A percentile compares a stretch with the other conserved stretches of the same genome.
Conservation (phyloP, 1,284 basidiomycete species). For the Violaceomyces palustris region DNA sequence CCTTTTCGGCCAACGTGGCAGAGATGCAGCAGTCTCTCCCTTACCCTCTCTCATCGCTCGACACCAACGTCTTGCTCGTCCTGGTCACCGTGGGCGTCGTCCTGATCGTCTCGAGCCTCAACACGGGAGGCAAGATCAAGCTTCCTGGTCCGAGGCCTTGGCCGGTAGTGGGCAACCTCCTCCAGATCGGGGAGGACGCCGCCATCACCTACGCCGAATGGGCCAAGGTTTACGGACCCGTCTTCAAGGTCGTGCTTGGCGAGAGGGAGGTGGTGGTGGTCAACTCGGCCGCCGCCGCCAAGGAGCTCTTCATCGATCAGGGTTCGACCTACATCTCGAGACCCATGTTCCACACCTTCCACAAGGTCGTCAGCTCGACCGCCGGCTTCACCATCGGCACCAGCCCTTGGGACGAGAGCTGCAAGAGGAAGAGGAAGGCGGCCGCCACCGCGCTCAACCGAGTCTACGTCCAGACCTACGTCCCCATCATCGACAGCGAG, state of each 20-base stretch:
- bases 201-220: constrained; percentile 22
- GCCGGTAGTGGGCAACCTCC: constrained; percentile 24
- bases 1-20: no score
- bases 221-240: constrained; percentile 17
- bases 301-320: constrained; percentile 24
- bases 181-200: constrained; percentile 22
- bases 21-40: no score
- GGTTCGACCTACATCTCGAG: constrained; percentile 29
- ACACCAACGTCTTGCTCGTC: no score
- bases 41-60: no score
- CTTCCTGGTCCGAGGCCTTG: constrained; percentile 16
- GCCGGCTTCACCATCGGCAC: constrained; percentile 29
- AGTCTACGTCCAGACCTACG: constrained; percentile 17
- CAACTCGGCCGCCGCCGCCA: constrained; percentile 20
- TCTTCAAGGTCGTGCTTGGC: constrained; percentile 24
- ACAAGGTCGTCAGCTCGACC: constrained; percentile 25
- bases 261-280: constrained; percentile 23
- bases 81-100: no score
- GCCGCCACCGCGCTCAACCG: constrained; percentile 29
- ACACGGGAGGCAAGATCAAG: constrained; percentile 10
- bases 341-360: constrained; percentile 26
- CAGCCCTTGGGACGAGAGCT: constrained; percentile 29
- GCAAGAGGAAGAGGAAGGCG: constrained; percentile 23
- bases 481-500: constrained; percentile 28
- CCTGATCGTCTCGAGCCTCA: constrained; percentile 6